A percentile compares a stretch with the other conserved stretches of the same genome.
Conservation (phyloP, 2,329 filamentous ascomycete genomes). For the Paracoccidioides brasiliensis region DNA sequence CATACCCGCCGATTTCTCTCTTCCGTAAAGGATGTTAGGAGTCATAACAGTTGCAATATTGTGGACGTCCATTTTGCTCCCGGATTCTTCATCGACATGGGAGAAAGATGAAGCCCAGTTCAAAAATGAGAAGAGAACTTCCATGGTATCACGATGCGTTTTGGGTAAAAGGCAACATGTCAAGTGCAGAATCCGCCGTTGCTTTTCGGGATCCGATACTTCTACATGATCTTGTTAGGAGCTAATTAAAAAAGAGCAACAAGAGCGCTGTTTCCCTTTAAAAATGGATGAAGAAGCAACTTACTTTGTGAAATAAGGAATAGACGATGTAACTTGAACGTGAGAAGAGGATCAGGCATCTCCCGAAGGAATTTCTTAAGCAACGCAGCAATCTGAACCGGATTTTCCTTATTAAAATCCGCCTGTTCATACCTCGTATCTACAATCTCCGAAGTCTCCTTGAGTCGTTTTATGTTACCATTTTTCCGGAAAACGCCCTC, state of each 20-base stretch:
- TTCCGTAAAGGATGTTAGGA: conserved; percentile 70
- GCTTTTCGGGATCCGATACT: conserved; percentile 66
- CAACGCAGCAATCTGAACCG: conserved; percentile 84
- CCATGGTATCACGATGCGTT: conserved; percentile 80
- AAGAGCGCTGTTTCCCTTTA: conserved; percentile 1
- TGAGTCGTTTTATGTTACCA: conserved; percentile 89
- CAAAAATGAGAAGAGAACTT: conserved; percentile 89
- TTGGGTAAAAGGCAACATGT: conserved; percentile 89
- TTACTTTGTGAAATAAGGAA: conserved; percentile 78
- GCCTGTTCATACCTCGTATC: conserved; percentile 76
- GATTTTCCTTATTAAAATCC: conserved; percentile 75
- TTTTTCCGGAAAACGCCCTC: conserved; percentile 99
- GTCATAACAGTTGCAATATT: conserved; percentile 96
- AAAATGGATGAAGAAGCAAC: conserved; percentile 15
- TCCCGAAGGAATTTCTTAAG: conserved; percentile 92
- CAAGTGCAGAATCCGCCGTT: conserved; percentile 75
- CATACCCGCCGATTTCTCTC: conserved; percentile 48
- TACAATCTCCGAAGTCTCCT: conserved; percentile 72
- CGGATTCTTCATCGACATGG: conserved; percentile 89
- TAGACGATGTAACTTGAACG: conserved; percentile 82
- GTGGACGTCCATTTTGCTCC: conserved; percentile 98
- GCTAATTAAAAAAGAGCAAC: conserved; percentile 7
- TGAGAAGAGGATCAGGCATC: conserved; percentile 86
- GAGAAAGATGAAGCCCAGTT: conserved; percentile 98
- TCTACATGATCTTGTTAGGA: conserved; percentile 31